Evolutionary conservation across 345 rosid genomes (phyloP).

Genomic region (Lumnitzera racemosa): DNA sequence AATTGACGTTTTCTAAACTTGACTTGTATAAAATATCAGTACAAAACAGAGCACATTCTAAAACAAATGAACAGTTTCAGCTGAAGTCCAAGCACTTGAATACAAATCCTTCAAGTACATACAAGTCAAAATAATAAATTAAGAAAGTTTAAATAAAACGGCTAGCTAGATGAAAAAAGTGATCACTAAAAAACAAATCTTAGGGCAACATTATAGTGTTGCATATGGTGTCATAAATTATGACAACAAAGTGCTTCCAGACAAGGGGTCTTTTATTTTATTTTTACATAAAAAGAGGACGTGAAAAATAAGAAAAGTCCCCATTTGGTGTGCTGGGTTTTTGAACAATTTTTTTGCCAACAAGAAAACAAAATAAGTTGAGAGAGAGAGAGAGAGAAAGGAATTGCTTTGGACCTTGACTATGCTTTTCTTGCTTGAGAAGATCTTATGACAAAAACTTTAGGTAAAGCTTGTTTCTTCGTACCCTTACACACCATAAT

Average conservation of each 20-base stretch:
- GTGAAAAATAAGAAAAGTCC: conserved; percentile 4
- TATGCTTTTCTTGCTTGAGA: conserved; percentile 58
- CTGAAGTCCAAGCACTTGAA: no score
- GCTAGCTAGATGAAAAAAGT: not conserved
- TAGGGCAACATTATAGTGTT: conserved; percentile 3
- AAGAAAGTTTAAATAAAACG: not conserved
- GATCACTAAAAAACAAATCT: not conserved
- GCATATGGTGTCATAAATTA: conserved; percentile 8
- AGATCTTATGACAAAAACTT: conserved; percentile 31
- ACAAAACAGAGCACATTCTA: no score
- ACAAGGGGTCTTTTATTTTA: not conserved
- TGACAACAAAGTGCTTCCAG: conserved; percentile 6
- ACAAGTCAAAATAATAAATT: not conserved
- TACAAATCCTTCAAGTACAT: no score
- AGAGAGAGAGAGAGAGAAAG: not conserved
- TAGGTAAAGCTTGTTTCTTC: conserved; percentile 28
- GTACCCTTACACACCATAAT: conserved; percentile 14
- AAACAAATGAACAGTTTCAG: no score
- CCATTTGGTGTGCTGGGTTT: conserved; percentile 6
- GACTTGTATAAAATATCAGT: no score
- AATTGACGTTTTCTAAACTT: no score
- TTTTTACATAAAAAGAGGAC: conserved; percentile 7
- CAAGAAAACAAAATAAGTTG: conserved; percentile 5
- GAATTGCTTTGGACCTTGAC: conserved; percentile 50
- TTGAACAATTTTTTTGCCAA: conserved; percentile 10